Evolutionary conservation across 2,329 filamentous ascomycete genomes (phyloP).

Genomic region (Neoarthrinium moseri): DNA sequence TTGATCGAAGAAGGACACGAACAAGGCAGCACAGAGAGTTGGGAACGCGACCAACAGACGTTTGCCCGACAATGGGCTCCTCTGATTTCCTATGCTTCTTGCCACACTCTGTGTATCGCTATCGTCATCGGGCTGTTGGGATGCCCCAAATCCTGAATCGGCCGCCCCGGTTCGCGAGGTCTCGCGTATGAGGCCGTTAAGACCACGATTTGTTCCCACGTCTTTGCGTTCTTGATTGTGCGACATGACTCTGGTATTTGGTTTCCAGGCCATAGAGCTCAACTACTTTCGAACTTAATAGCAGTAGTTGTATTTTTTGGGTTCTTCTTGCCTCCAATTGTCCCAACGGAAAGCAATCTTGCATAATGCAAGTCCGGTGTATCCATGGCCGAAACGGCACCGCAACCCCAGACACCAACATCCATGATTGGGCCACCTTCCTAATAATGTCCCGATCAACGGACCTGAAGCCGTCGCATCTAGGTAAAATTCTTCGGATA

Average conservation of each 20-base stretch:
- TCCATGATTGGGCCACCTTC: not conserved
- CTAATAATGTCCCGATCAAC: not conserved
- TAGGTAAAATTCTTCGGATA: no score
- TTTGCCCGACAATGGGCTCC: not conserved
- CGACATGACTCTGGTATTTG: no score
- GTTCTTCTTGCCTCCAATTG: no score
- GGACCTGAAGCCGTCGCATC: not conserved
- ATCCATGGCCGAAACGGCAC: not conserved
- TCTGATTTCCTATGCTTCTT: not conserved
- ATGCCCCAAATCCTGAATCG: not conserved
- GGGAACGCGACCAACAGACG: not conserved
- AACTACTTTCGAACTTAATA: no score
- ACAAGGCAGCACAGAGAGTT: constrained; percentile 8
- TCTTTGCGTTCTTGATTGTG: no score
- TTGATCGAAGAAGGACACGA: constrained; percentile 15
- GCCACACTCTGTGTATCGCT: not conserved
- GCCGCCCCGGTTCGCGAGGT: not conserved
- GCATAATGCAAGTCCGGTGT: no score
- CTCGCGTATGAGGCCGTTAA: no score
- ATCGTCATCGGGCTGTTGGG: not conserved
- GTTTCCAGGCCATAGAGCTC: no score
- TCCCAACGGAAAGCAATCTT: no score
- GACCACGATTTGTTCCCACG: no score
- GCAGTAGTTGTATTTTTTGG: no score
- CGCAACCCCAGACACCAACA: not conserved